phyloP scores from a whole-genome alignment of 768 basidiomycete genomes.

The Amanita exitialis region DNA sequence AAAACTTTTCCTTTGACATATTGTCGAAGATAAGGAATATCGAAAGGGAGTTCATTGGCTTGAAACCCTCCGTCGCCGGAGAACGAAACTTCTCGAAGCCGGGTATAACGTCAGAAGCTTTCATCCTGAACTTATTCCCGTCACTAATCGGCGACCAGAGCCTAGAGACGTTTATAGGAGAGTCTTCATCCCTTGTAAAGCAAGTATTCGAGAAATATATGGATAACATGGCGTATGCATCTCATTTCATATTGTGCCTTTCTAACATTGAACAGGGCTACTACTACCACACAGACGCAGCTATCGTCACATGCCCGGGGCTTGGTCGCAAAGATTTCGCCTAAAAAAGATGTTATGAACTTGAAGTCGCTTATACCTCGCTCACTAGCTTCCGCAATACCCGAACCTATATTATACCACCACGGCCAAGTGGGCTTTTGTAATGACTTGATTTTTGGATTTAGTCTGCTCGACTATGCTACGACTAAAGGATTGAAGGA shows the following conservation, averaged over 20 bases:
- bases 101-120: constrained; percentile 59
- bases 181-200: constrained; percentile 58
- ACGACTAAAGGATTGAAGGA: constrained; percentile 67
- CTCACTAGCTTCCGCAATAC: constrained; percentile 53
- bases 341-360: constrained; percentile 57
- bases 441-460: constrained; percentile 82
- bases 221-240: constrained; percentile 66
- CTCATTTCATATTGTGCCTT: neutral
- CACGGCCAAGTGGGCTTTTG: constrained; percentile 79
- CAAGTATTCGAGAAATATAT: constrained; percentile 60
- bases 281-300: constrained; percentile 65
- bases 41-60: constrained; percentile 84
- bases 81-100: constrained; percentile 73
- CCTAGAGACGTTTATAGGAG: constrained; percentile 68
- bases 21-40: constrained; percentile 71
- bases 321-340: constrained; percentile 56
- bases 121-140: neutral
- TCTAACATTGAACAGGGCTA: constrained; percentile 43
- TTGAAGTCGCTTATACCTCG: constrained; percentile 48
- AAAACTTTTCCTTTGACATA: neutral
- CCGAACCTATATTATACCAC: constrained; percentile 65
- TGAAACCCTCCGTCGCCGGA: constrained; percentile 78
- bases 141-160: constrained; percentile 36
- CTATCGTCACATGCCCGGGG: constrained; percentile 55
- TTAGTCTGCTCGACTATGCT: constrained; percentile 82